Evolutionary conservation across 2,329 filamentous ascomycete species (phyloP), one percentile per base, ranked within the genome.

Genomic region (Hypoxylon sp.): DNA sequence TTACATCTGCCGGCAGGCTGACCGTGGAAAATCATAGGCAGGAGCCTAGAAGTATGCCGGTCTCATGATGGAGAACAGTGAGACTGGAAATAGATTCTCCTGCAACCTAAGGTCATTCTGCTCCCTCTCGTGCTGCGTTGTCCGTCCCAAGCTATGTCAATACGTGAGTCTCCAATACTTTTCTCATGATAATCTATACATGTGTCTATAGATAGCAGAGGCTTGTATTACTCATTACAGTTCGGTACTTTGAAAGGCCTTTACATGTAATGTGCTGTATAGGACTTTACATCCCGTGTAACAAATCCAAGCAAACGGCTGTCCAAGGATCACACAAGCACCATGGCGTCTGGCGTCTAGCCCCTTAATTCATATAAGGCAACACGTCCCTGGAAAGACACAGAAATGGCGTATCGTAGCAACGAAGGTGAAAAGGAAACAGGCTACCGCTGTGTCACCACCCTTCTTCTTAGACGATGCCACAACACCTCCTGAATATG

Each of bases 361-460:
- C 44, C 24, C 24, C 44, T 48, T 48, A 26, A 28, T 26, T 28
- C 44, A 28, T 13, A 15, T 48, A 48, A 26, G 44, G 44, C 44
- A 30, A 48, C 24, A 28, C 15, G 7, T 28, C 44, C 22, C 1
- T 30, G 11, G 24, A 28, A 28, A 17, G 7, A 26, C 44, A 24
- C 24, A 13, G 15, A 48, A 5, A 19, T 26, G 15, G 44, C 15
- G 24, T 13, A 10, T 28, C 11, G 15, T 52, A 5, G 13, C 20
- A 26, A 49, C 39, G 15, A 56, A 55, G 30, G 39, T 24, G 30
- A 4, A 26, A 26, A 26, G 15, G 15, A 41, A 22, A 13, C 24
- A 46, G 4, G 26, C 43, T n/a, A 22, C 32, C 46, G 52, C 26
- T 19, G 57, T 54, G 49, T 46, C 47, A 54, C 62, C 37, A 39